Percentiles rank a stretch among this genome's conserved stretches.
phyloP scores from a whole-genome alignment of 352 stramenopile genomes.

The Blastocystis hominis region DNA sequence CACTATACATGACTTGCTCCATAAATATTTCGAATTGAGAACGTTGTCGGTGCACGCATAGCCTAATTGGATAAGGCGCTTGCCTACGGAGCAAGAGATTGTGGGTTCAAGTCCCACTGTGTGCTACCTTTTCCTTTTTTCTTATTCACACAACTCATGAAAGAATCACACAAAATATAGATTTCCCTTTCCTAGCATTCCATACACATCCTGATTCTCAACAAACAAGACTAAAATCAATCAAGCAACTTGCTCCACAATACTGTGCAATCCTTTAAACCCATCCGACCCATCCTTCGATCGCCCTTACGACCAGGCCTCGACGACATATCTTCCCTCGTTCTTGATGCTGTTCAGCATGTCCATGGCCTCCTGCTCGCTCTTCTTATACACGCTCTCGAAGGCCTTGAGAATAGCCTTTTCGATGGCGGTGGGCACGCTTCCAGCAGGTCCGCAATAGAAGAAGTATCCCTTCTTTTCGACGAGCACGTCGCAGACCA shows the following conservation, averaged over 20 bases:
- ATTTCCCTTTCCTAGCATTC: background rate
- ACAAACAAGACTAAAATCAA: background rate
- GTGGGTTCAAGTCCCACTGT: constrained; percentile 36
- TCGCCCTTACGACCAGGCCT: constrained; percentile 21
- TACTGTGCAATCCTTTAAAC: background rate
- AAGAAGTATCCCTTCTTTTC: constrained; percentile 74
- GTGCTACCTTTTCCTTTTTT: background rate
- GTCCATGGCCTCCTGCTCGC: background rate
- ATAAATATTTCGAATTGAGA: background rate
- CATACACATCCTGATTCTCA: background rate
- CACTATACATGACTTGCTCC: background rate
- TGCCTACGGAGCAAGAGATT: constrained; percentile 48
- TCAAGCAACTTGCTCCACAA: no score
- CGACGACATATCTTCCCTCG: constrained; percentile 34
- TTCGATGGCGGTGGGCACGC: constrained; percentile 4
- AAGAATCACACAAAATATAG: background rate
- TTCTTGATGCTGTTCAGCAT: constrained; percentile 18
- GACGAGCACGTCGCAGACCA: constrained; percentile 69
- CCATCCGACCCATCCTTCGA: background rate
- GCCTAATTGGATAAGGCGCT: constrained; percentile 48
- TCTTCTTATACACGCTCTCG: constrained; percentile 3
- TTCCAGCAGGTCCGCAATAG: constrained; percentile 67
- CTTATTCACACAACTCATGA: background rate
- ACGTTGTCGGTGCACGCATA: background rate
- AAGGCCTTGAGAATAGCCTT: background rate